Base-by-base conservation (phyloP, 768 basidiomycete species). In the Lentinula raphanica region DNA sequence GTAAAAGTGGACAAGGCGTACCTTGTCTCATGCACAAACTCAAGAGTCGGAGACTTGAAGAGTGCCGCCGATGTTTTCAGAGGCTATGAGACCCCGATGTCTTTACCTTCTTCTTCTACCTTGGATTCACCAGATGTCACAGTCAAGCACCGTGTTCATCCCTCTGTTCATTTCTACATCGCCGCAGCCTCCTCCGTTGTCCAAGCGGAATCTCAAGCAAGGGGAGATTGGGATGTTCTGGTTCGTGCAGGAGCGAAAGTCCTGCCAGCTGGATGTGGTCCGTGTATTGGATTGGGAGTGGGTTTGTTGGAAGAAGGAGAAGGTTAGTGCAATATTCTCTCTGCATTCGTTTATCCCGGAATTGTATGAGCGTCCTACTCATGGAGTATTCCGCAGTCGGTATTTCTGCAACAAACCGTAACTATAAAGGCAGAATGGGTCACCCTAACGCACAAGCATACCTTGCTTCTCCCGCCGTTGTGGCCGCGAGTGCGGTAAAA, bases 351-450 rank as follows among this genome's bases (percentile, higher is more conserved):
- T 45, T n/a, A 23, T 27, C 9, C 25, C 29, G n/a, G 4, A 4
- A 13, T 21, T 49, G 12, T 15, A 35, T n/a, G n/a, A n/a, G n/a
- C n/a, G n/a, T 51, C 8, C 29, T 51, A 13, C 21, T 19, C 21
- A 21, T n/a, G n/a, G n/a, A n/a, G n/a, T n/a, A n/a, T 19, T 21
- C 23, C 2, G 2, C n/a, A 53, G 88, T 87, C 1, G 96, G 97
- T 1, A 98, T 99, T 68, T 96, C 94, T 62, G 97, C 97, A 3
- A 98, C 96, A 6, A 99, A 99, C 73, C 79, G 97, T 72, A 99
- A 99, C 68, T 99, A 98, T 76, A 98, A 99, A 76, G 97, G 97
- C 3, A 82, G 97, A 3, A 99, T 99, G 97, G 97, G 97, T 0
- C 85, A 88, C 62, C 96, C 97, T 0, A 91, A 92, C 53, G 96